These are phyloP conservation scores for Malus hybrid DNA, from an alignment of 331 rosid species.

Conservation along the genomic window DNA sequence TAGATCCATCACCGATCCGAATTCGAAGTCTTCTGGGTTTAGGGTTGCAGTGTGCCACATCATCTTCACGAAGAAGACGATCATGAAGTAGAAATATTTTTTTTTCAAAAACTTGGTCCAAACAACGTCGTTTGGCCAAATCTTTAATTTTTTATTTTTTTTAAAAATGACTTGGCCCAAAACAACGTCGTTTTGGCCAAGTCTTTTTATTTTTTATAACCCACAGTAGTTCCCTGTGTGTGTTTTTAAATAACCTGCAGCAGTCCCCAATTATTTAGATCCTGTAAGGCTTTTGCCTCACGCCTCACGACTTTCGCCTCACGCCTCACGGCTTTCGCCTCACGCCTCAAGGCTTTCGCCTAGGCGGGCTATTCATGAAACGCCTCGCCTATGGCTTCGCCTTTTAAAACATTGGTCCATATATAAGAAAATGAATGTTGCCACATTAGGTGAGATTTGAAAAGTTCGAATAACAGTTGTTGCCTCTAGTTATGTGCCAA, in stretches of 20 bases:
- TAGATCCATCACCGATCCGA: not conserved
- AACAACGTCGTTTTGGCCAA: not conserved
- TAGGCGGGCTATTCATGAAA: not conserved
- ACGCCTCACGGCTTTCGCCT: no score
- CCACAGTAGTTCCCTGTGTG: not conserved
- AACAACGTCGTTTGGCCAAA: no score
- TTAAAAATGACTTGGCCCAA: not conserved
- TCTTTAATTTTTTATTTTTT: no score
- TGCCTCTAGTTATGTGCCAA: not conserved
- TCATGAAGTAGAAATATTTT: no score
- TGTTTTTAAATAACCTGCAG: no score
- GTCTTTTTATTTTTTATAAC: no score
- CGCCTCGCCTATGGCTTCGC: no score
- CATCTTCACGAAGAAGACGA: not conserved
- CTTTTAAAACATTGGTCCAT: not conserved
- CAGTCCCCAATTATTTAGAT: not conserved
- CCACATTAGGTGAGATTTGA: not conserved
- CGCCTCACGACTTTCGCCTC: no score
- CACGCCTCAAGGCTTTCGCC: not conserved
- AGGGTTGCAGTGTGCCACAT: not conserved
- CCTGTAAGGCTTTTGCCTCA: not conserved
- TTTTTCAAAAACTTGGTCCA: no score
- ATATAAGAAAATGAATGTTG: not conserved
- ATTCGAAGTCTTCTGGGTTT: not conserved
- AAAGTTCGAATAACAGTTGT: not conserved